Evolutionary conservation across 306 rosid species (phyloP), one percentile per base, ranked within the genome.

Genomic region (Parietaria judaica): DNA sequence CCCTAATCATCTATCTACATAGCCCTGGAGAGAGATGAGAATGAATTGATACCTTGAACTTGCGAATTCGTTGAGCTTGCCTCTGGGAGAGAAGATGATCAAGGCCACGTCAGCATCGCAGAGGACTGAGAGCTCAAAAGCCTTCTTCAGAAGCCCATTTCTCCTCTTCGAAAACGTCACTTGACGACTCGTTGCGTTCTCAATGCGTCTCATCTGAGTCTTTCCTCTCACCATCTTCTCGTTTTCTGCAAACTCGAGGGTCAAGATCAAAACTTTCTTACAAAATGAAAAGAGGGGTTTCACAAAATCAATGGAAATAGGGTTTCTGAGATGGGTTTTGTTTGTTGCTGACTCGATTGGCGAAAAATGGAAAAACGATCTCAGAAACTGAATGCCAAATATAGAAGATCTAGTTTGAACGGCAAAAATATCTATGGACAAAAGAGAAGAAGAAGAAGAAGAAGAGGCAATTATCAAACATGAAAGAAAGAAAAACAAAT

Each of bases 121-220:
- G 1, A 90, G 83, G 43, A 90, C 82, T 11, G 95, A 87, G n/a
- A 90, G 78, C 70, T 90, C 97, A 65, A 81, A 87, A 0, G 97
- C 97, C 72, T 90, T 90, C 81, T 90, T 90, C 56, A 90, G 76
- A 64, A 90, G 61, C 39, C 97, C 97, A 55, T 82, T 87, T 1
- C 91, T 70, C 23, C 97, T 60, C 80, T 90, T 90, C 14, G 91
- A 90, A 68, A 90, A 90, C 9, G 97, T 87, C 0, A 90, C 96
- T 49, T 90, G 96, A 7, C 97, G 70, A 68, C 89, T 90, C n/a
- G 96, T 85, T n/a, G 94, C 76, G 70, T 90, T 87, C 70, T 87
- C 97, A 71, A 87, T 90, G 57, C 84, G 77, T 78, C 78, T 77
- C 91, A 90, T 74, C 73, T 90, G 83, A 38, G 97, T 90, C 75